Evolutionary conservation across 2,329 filamentous ascomycete species (phyloP).

Genomic region (Trichophyton equinum): DNA sequence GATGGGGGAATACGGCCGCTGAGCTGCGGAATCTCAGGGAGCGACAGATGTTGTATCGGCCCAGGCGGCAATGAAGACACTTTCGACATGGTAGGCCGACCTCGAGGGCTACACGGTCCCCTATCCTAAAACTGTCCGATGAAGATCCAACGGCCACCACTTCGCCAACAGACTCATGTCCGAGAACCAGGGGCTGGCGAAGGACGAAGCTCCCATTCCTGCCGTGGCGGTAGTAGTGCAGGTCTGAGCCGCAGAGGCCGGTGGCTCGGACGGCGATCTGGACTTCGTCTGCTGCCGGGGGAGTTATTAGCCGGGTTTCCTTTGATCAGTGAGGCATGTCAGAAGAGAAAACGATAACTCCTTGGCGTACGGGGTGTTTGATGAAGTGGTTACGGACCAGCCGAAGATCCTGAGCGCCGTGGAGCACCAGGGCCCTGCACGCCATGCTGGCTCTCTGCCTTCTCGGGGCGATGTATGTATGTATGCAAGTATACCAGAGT

Average conservation of each 20-base stretch:
- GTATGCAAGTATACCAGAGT: too few species aligned
- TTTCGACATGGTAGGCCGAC: constrained; percentile 72
- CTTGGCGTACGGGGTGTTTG: background rate
- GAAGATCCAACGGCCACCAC: constrained; percentile 56
- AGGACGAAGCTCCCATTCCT: constrained; percentile 79
- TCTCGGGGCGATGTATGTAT: too few species aligned
- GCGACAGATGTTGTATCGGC: constrained; percentile 51
- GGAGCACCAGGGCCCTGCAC: constrained; percentile 40
- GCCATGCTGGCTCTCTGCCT: background rate
- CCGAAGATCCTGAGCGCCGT: constrained; percentile 48
- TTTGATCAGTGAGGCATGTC: constrained; percentile 18
- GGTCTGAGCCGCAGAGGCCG: constrained; percentile 58
- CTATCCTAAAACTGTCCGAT: constrained; percentile 43
- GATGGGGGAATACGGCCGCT: constrained; percentile 49
- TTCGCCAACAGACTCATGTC: constrained; percentile 65
- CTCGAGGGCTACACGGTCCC: constrained; percentile 85
- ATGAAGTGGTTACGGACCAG: constrained; percentile 33
- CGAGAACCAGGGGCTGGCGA: constrained; percentile 67
- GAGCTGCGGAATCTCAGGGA: constrained; percentile 46
- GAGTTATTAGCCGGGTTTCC: constrained; percentile 40
- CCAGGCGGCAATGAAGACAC: constrained; percentile 42
- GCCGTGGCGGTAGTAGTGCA: constrained; percentile 79
- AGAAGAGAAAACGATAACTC: background rate
- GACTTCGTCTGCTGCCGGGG: constrained; percentile 43
- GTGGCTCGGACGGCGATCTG: constrained; percentile 54